phyloP scores from a whole-genome alignment of 1,284 basidiomycete species.

The Paramarasmius palmivorus region DNA sequence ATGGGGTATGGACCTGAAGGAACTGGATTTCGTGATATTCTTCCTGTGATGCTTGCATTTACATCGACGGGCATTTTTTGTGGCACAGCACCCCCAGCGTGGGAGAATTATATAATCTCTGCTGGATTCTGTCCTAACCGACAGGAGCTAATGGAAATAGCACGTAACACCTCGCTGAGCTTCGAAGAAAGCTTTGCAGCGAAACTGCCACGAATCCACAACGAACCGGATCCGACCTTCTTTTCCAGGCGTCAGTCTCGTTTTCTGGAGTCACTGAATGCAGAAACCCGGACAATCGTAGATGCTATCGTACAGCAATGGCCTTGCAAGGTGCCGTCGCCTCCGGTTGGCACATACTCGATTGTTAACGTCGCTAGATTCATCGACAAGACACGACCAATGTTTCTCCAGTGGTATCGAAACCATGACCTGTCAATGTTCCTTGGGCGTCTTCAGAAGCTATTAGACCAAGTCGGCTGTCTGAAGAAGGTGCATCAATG shows the following conservation, averaged over 20 bases:
- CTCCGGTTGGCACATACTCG: background rate
- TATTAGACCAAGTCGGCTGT: background rate
- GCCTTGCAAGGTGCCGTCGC: background rate
- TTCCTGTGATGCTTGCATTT: background rate
- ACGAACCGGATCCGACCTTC: background rate
- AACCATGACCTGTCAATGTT: background rate
- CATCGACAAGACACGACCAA: background rate
- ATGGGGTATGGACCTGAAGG: background rate
- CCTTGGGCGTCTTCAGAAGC: background rate
- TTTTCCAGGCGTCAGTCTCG: background rate
- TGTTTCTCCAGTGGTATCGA: background rate
- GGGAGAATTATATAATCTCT: background rate
- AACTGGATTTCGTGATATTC: background rate
- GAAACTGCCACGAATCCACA: too few species aligned
- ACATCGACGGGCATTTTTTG: background rate
- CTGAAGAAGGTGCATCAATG: too few species aligned
- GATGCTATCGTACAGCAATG: background rate
- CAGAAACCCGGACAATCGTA: background rate
- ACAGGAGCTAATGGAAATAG: background rate
- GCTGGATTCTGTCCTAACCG: background rate
- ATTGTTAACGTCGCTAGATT: background rate
- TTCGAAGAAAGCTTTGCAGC: background rate
- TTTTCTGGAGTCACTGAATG: background rate
- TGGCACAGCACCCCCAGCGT: background rate
- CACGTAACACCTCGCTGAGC: background rate